phyloP scores from a whole-genome alignment of 768 basidiomycete genomes.

The Podaxis sp. region DNA sequence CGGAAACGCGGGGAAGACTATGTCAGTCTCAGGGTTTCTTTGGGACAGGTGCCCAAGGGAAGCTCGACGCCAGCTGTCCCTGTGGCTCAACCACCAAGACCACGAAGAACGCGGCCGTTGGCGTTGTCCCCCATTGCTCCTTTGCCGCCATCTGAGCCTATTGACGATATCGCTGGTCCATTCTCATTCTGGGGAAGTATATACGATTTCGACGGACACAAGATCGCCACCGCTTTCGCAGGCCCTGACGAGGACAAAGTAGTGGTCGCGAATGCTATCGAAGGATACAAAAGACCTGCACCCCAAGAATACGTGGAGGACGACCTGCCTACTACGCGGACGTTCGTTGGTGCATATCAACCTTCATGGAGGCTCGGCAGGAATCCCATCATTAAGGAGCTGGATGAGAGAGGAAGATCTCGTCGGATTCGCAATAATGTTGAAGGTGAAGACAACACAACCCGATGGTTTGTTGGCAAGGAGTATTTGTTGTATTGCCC shows the following conservation, averaged over 20 bases:
- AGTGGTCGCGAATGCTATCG: conserved; percentile 1
- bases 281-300: neutral
- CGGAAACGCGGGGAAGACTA: conserved; percentile 15
- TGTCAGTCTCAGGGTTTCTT: conserved; percentile 1
- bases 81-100: neutral
- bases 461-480: conserved; percentile 14
- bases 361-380: conserved; percentile 17
- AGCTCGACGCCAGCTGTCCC: neutral
- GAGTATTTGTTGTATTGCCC: conserved; percentile 6
- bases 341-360: conserved; percentile 18
- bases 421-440: neutral
- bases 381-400: conserved; percentile 12
- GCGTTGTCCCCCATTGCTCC: neutral
- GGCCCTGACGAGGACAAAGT: neutral
- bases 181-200: conserved; percentile 9
- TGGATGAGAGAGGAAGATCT: neutral
- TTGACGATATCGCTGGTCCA: neutral
- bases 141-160: neutral
- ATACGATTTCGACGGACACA: conserved; percentile 4
- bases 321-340: conserved; percentile 4
- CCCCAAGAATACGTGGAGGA: neutral
- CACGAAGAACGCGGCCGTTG: neutral
- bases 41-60: neutral
- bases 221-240: conserved; percentile 2
- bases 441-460: neutral